Evolutionary conservation across 2,329 filamentous ascomycete genomes (phyloP).

Genomic region (Penicillium palitans): DNA sequence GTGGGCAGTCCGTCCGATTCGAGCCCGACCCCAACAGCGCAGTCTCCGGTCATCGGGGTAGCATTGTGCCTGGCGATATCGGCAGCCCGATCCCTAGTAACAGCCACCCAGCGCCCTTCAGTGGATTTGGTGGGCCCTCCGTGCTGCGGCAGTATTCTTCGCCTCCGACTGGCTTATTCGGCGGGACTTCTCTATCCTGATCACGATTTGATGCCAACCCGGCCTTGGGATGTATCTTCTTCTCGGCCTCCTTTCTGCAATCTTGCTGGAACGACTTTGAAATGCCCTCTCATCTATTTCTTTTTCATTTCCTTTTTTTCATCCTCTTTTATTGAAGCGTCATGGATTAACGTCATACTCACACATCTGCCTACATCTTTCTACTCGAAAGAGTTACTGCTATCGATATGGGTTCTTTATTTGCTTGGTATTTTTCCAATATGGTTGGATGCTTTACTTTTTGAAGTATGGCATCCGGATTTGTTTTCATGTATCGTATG

Average conservation of each 20-base stretch:
- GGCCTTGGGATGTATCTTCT: neutral
- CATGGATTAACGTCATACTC: constrained; percentile 27
- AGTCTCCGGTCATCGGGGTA: constrained; percentile 44
- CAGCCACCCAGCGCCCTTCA: constrained; percentile 41
- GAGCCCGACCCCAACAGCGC: constrained; percentile 54
- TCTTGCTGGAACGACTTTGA: constrained; percentile 19
- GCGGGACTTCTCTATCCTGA: constrained; percentile 23
- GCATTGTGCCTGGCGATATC: constrained; percentile 63
- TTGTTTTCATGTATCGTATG: constrained; percentile 29
- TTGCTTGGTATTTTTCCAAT: constrained; percentile 19
- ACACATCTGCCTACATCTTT: constrained; percentile 20
- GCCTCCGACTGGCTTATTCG: constrained; percentile 39
- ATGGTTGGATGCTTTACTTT: constrained; percentile 22
- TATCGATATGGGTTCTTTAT: constrained; percentile 19
- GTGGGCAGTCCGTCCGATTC: constrained; percentile 47
- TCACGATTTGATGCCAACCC: constrained; percentile 2
- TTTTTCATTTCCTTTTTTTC: constrained; percentile 13
- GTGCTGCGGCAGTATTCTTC: constrained; percentile 42
- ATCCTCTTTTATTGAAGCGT: constrained; percentile 24
- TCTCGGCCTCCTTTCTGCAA: constrained; percentile 8
- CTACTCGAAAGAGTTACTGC: constrained; percentile 12
- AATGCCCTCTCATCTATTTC: constrained; percentile 16
- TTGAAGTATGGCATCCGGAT: constrained; percentile 25
- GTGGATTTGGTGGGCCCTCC: constrained; percentile 36
- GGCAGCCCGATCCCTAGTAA: constrained; percentile 62